Conservation (phyloP, 2,329 filamentous ascomycete species). For the Beauveria asiatica region DNA sequence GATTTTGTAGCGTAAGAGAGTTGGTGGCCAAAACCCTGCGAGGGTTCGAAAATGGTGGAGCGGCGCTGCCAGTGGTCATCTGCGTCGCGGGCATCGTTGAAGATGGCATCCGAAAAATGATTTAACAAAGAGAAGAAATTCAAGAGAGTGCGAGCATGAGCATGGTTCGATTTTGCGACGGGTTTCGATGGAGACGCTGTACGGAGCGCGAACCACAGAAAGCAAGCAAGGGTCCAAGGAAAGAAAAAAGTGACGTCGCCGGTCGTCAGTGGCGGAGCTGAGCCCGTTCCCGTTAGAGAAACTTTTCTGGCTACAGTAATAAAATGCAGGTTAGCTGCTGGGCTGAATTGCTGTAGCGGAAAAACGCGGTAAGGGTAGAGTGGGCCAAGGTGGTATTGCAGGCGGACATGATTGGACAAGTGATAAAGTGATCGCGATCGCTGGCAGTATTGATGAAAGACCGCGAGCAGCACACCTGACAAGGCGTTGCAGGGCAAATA, state of each 20-base stretch:
- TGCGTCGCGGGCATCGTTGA: not conserved
- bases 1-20: conserved; percentile 40
- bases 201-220: not conserved
- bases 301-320: not conserved
- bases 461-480: not conserved
- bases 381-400: not conserved
- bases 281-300: not conserved
- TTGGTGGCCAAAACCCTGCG: conserved; percentile 35
- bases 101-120: conserved; percentile 1
- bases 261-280: conserved; percentile 4
- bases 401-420: not conserved
- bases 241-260: not conserved
- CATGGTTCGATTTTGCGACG: conserved; percentile 4
- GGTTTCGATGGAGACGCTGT: not conserved
- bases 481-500: not conserved
- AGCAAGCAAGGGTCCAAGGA: not conserved
- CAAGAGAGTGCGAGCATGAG: not conserved
- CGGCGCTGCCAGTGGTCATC: not conserved
- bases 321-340: not conserved
- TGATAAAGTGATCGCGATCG: conserved; percentile 2
- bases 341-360: not conserved
- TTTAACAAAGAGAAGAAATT: not conserved
- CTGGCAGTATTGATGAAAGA: not conserved
- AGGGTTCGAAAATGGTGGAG: conserved; percentile 17
- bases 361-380: not conserved